These are phyloP conservation scores for Hypoxylon fuscum DNA, from an alignment of 495 filamentous ascomycete species.

Conservation along the genomic window DNA sequence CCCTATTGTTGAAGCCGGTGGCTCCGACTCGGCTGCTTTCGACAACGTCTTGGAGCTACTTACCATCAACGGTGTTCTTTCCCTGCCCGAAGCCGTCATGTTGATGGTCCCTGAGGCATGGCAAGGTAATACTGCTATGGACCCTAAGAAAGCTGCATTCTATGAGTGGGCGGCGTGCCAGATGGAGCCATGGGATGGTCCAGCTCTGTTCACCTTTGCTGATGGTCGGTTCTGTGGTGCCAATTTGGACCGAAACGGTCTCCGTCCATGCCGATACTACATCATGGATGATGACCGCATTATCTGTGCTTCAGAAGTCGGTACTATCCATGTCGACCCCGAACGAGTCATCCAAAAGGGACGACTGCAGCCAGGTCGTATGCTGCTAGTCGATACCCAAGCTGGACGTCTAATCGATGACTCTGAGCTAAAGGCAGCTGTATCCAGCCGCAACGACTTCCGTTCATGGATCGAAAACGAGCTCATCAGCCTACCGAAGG, in stretches of 20 bases:
- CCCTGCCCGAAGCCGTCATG: conserved; percentile 97
- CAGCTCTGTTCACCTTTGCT: conserved; percentile 96
- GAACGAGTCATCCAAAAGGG: conserved; percentile 95
- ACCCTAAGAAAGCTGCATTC: conserved; percentile 95
- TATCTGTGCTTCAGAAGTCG: conserved; percentile 97
- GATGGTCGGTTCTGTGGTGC: conserved; percentile 98
- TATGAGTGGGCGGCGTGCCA: conserved; percentile 99
- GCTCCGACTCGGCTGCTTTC: conserved; percentile 97
- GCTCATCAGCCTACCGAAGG: conserved; percentile 79
- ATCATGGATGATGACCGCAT: conserved; percentile 98
- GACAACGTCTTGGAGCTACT: conserved; percentile 97
- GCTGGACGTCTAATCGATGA: conserved; percentile 98
- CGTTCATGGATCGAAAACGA: conserved; percentile 87
- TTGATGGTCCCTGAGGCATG: conserved; percentile 99
- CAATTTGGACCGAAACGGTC: conserved; percentile 97
- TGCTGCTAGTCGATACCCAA: conserved; percentile 96
- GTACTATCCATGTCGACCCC: conserved; percentile 90
- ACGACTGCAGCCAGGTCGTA: conserved; percentile 92
- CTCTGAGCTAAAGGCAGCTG: conserved; percentile 88
- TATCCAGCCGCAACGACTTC: conserved; percentile 87
- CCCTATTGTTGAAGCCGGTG: conserved; percentile 96
- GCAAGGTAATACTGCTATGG: conserved; percentile 94
- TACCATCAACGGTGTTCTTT: conserved; percentile 96
- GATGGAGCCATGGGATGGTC: conserved; percentile 99
- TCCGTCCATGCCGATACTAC: conserved; percentile 97